A percentile compares a stretch with the other conserved stretches of the same genome.
phyloP scores from a whole-genome alignment of 345 rosid species.

The Acer campestre region DNA sequence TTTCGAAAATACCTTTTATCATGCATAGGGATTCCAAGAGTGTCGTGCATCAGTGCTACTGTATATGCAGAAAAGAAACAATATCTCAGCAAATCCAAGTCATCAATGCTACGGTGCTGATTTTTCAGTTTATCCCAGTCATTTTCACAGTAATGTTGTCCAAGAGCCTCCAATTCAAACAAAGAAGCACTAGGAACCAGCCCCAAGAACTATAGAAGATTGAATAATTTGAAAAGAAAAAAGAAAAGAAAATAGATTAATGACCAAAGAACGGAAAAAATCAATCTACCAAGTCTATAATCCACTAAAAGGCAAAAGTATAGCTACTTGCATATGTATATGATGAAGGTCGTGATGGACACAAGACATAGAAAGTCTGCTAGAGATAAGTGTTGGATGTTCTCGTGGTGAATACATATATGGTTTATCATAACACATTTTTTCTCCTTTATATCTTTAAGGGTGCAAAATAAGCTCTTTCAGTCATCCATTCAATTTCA shows the following conservation, averaged over 20 bases:
- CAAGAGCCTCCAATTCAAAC: conserved; percentile 42
- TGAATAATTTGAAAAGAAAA: background rate
- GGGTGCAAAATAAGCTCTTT: background rate
- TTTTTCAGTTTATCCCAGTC: conserved; percentile 38
- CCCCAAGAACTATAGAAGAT: conserved; percentile 47
- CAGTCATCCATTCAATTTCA: background rate
- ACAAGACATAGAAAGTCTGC: too few relatives aligned
- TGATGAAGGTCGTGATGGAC: too few relatives aligned
- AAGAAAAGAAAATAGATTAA: background rate
- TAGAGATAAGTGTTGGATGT: background rate
- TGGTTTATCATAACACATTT: background rate
- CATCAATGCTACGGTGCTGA: conserved; percentile 30
- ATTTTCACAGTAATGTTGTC: conserved; percentile 40
- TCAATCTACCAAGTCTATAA: background rate
- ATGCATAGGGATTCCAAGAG: conserved; percentile 41
- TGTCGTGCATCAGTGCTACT: conserved; percentile 45
- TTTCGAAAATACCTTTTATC: conserved; percentile 33
- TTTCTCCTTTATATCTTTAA: background rate
- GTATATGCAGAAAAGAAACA: conserved; percentile 53
- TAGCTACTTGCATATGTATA: too few relatives aligned
- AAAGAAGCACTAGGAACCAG: conserved; percentile 38
- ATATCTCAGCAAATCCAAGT: conserved; percentile 44
- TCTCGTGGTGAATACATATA: background rate
- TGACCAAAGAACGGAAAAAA: background rate
- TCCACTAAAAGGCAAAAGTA: background rate